Base-by-base conservation (phyloP, 2,329 filamentous ascomycete genomes). In the Bipolaris oryzae region DNA sequence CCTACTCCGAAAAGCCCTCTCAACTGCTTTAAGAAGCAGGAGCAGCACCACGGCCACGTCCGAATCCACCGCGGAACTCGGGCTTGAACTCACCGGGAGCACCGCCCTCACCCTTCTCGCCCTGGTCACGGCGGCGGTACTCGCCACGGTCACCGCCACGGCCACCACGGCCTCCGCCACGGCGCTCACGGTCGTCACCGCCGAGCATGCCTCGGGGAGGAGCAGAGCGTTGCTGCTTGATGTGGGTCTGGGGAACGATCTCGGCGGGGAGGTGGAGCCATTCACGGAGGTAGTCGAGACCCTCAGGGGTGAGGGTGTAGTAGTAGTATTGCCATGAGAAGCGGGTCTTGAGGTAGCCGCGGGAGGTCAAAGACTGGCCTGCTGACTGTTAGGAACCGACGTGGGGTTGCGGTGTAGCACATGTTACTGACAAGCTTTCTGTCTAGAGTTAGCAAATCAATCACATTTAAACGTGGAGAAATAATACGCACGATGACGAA, bases 251-350 rank as follows among this genome's bases (percentile, higher is more conserved):
- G 74, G 95, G 95, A 72, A 99, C 95, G 79, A 99, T 97, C 89
- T 99, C 95, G 80, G 95, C 93, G 77, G 95, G 95, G 76, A 99
- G 90, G 85, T 99, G 95, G 76, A 99, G 93, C 95, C 95, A 99
- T 87, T 99, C 95, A 80, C 95, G 94, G 81, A 99, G 93, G 88
- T 99, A 99, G 86, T 98, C 94, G 81, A 99, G 94, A 84, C 95
- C 95, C 87, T 98, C 93, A 78, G 93, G 91, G 81, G 94, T 97
- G 83, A 99, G 89, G 83, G 95, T 97, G 89, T 99, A 99, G 91
- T 99, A 99, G 90, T 98, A 78, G 67, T 72, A 77, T 62, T 78
- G 76, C 76, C 76, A 78, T 57, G 92, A 96, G 90, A 99, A 99
- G 84, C 96, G 95, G 76, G 95, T 99, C 91, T 99, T 99, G 84